Evolutionary conservation across 345 rosid species (phyloP), one percentile per base, ranked within the genome.

Genomic region (Gossypium rotundifolium): DNA sequence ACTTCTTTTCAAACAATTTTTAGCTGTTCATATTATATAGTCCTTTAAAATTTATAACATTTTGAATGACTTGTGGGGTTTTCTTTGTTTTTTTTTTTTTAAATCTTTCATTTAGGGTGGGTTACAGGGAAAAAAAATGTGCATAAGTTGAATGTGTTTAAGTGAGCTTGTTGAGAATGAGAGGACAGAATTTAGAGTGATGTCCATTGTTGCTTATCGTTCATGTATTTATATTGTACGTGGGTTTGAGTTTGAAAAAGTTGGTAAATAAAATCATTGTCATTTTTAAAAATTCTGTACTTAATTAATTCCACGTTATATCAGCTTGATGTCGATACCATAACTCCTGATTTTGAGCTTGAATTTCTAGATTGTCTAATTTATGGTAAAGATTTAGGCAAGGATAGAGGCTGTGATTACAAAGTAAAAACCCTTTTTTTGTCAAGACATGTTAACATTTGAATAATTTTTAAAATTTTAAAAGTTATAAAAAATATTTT

Each of bases 1-100:
- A 33, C 7, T 5, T 33, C 5, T 29, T 33, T 33, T 33, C 40
- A 33, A 6, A 33, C 40, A 33, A 33, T n/a, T 58, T 57, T 67
- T 75, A 60, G 76, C 66, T 57, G 23, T 77, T 68, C 70, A 74
- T 72, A 46, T 11, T 60, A 60, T 60, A 13, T 25, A 25, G 42
- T 60, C 40, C 23, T 9, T 60, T 27, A 60, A 25, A 60, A 60
- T 60, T 27, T 40, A 60, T 60, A 14, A n/a, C 73, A 69, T 51
- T 27, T 51, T 49, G 60, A 51, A 51, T 51, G 72, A 69, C 14
- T 70, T 70, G 25, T 53, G 48, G 2, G 3, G 38, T 29, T 29
- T 4, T 29, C 38, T 29, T 29, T 2, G 11, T 52, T 33, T 0
- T 27, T 53, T 53, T 7, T 22, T 22, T 12, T 2, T 9, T 17